These are phyloP conservation scores for Xylariaceae sp. DNA, from an alignment of 2,329 filamentous ascomycete species.

Conservation along the genomic window DNA sequence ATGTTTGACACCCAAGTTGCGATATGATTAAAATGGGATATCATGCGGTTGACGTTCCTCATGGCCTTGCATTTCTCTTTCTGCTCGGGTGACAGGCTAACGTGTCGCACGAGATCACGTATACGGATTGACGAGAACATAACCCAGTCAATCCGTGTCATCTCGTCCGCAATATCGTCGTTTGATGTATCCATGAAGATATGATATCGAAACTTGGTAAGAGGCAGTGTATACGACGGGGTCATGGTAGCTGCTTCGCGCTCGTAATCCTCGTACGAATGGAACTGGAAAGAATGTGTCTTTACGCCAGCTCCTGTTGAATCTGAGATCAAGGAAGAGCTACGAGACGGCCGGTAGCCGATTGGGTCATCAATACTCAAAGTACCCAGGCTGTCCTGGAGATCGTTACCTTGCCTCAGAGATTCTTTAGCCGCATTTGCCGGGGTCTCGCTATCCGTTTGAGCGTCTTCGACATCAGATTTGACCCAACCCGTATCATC, in stretches of 20 bases:
- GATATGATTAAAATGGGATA: constrained; percentile 87
- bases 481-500: constrained; percentile 95
- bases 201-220: constrained; percentile 88
- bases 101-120: constrained; percentile 90
- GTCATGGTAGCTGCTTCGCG: constrained; percentile 76
- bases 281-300: constrained; percentile 60
- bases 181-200: constrained; percentile 87
- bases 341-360: constrained; percentile 53
- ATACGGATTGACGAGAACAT: constrained; percentile 96
- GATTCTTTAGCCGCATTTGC: constrained; percentile 32
- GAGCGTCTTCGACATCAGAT: constrained; percentile 62
- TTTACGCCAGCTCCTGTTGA: constrained; percentile 44
- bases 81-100: constrained; percentile 74
- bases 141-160: constrained; percentile 96
- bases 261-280: constrained; percentile 80
- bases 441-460: constrained; percentile 30
- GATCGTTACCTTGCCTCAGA: constrained; percentile 41
- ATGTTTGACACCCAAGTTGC: constrained; percentile 84
- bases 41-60: constrained; percentile 92
- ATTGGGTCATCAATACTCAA: constrained; percentile 55
- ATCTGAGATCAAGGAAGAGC: constrained; percentile 53
- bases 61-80: constrained; percentile 79
- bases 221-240: constrained; percentile 70
- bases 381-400: constrained; percentile 55
- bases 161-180: constrained; percentile 85